These are phyloP conservation scores for Malus orientalis DNA, from an alignment of 306 rosid species.

Conservation along the genomic window DNA sequence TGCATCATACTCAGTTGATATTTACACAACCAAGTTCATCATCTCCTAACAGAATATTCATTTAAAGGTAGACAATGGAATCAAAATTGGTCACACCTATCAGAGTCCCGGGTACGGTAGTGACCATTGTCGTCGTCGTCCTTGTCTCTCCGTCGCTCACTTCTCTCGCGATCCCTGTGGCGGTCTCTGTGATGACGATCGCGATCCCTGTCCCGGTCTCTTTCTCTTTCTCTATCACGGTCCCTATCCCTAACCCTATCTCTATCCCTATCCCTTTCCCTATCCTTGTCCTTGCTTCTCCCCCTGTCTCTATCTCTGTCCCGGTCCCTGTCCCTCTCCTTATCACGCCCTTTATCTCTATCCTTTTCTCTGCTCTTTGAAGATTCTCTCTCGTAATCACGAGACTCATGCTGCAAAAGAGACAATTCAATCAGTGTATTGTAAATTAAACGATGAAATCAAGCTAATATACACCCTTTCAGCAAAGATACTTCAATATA, in stretches of 20 bases:
- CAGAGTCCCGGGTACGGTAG: conserved; percentile 55
- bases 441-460: neutral
- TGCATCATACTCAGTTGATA: neutral
- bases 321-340: conserved; percentile 28
- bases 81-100: conserved; percentile 41
- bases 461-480: neutral
- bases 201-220: conserved; percentile 60
- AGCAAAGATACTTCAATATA: neutral
- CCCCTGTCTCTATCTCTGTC: conserved; percentile 39
- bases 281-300: conserved; percentile 22
- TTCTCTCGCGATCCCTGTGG: conserved; percentile 67
- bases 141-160: conserved; percentile 70
- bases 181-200: conserved; percentile 40
- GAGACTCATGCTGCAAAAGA: conserved; percentile 59
- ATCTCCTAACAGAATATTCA: neutral
- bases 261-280: conserved; percentile 54
- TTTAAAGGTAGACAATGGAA: neutral
- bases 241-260: conserved; percentile 52
- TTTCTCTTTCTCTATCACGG: conserved; percentile 14
- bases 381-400: conserved; percentile 77
- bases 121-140: conserved; percentile 67
- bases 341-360: conserved; percentile 61
- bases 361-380: conserved; percentile 89
- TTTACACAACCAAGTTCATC: neutral
- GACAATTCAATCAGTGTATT: neutral